phyloP scores from a whole-genome alignment of 2,329 filamentous ascomycete species.

The Scopulariopsis brevicaulis region DNA sequence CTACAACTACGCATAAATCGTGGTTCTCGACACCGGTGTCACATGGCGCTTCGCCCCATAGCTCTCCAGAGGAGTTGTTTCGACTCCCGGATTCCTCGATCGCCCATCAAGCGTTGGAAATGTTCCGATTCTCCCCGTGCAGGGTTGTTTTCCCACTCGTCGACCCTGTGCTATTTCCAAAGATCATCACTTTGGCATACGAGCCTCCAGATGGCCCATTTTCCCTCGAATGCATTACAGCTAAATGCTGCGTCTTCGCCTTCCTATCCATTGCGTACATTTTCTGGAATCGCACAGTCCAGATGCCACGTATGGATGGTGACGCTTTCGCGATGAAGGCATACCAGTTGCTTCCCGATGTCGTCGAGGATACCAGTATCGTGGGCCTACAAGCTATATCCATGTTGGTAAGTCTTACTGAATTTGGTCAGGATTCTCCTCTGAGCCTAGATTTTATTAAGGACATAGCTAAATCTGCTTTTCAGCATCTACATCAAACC shows the following conservation, averaged over 20 bases:
- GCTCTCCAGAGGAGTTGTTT: not conserved
- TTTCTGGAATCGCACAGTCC: slow-evolving; percentile 7
- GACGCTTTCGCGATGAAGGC: slow-evolving; percentile 27
- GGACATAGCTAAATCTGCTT: not conserved
- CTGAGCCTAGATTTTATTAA: not conserved
- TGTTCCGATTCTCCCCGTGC: slow-evolving; percentile 5
- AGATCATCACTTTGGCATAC: slow-evolving; percentile 34
- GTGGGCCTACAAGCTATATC: slow-evolving; percentile 30
- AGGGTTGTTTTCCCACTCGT: slow-evolving; percentile 23
- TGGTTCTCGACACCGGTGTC: not conserved
- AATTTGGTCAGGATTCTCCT: no score
- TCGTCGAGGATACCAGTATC: slow-evolving; percentile 29
- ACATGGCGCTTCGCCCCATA: not conserved
- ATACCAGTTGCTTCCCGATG: slow-evolving; percentile 26
- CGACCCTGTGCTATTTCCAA: slow-evolving; percentile 30
- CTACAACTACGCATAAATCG: not conserved
- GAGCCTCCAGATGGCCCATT: slow-evolving; percentile 8
- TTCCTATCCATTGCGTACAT: slow-evolving; percentile 25
- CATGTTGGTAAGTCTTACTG: slow-evolving; percentile 29
- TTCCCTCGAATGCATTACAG: slow-evolving; percentile 17
- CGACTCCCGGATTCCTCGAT: not conserved
- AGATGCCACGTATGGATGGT: not conserved
- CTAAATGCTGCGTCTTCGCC: slow-evolving; percentile 34
- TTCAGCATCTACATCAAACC: not conserved
- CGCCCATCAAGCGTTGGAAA: not conserved